Base-by-base conservation (phyloP, 371 early-diverging fungal genomes). In the Cokeromyces recurvatus region DNA sequence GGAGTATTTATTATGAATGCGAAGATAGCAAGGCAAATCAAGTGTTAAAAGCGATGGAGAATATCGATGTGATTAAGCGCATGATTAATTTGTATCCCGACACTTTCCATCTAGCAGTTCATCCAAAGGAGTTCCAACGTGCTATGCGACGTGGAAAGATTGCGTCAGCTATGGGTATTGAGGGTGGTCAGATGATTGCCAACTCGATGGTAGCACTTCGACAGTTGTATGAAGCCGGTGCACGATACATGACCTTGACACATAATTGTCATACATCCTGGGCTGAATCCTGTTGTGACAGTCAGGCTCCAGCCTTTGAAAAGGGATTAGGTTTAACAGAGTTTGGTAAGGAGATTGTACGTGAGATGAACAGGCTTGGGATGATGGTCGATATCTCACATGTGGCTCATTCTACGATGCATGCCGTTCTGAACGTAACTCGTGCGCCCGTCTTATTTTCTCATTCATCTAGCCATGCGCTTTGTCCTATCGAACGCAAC, bases 301-400 rank as follows among this genome's bases (percentile, higher is more conserved):
- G 72, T 15, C 48, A 44, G 3, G 54, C 64, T 25, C 79, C 81
- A 20, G 38, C 77, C 1, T 80, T 81, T 48, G 62, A 58, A 14
- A 53, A 57, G 11, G 70, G 66, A 1, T 38, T 66, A 24, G 84
- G 86, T 0, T 60, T 86, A 37, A 76, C 84, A 6, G 50, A 46
- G 2, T 83, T 79, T 55, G 86, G 86, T 8, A 58, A 68, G 23
- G 50, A 61, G 23, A 58, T 84, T 9, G 61, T 84, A 14, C 19
- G 46, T 14, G 86, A 86, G 55, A 84, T 84, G 86, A 86, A 86
- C 55, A 59, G 80, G 2, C 47, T 86, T 7, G 86, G 86, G 10
- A 82, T 86, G 84, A 64, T 84, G 68, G 83, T 86, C 2, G 86
- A 86, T 55, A 65, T 83, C 21, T 68, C 69, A 27, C 86, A 85